A percentile compares a stretch with the other conserved stretches of the same genome.
Evolutionary conservation across 176 grass and related monocot species (phyloP).

Genomic region (Rhipidocladum racemiflorum): DNA sequence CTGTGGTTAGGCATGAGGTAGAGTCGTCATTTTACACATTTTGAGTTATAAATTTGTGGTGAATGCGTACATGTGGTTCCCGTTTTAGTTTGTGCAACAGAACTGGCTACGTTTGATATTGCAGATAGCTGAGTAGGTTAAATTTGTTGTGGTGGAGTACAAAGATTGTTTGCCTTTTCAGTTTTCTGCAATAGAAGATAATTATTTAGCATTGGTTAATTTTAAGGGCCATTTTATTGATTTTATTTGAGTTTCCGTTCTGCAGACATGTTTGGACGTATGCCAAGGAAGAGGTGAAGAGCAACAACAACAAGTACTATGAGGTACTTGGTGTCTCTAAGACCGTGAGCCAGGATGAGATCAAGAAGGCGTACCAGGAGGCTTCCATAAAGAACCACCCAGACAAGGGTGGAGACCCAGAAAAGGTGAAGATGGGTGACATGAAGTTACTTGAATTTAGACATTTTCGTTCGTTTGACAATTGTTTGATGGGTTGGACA

Average conservation of each 20-base stretch:
- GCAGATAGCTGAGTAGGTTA: background rate
- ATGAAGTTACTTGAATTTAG: background rate
- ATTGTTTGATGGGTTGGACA: slow-evolving; percentile 24
- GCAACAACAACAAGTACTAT: slow-evolving; percentile 67
- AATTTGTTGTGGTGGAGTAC: background rate
- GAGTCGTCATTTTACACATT: background rate
- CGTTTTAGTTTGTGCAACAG: background rate
- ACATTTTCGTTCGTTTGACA: slow-evolving; percentile 19
- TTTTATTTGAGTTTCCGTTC: background rate
- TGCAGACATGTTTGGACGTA: slow-evolving; percentile 60
- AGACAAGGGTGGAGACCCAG: slow-evolving; percentile 75
- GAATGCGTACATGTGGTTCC: background rate
- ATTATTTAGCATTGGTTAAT: background rate
- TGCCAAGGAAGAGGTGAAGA: slow-evolving; percentile 53
- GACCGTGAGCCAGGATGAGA: slow-evolving; percentile 59
- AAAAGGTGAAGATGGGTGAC: slow-evolving; percentile 33
- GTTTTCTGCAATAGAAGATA: background rate
- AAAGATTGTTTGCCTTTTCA: background rate
- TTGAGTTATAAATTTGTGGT: background rate
- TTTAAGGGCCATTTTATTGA: background rate
- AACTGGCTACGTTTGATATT: background rate
- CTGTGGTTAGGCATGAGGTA: background rate
- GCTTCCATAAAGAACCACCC: slow-evolving; percentile 76
- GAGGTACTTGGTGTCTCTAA: slow-evolving; percentile 67
- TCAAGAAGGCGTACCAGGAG: slow-evolving; percentile 65